Percentiles rank a stretch among this genome's conserved stretches.
Conservation (phyloP, 306 rosid genomes). For the Cucumis hystrix region DNA sequence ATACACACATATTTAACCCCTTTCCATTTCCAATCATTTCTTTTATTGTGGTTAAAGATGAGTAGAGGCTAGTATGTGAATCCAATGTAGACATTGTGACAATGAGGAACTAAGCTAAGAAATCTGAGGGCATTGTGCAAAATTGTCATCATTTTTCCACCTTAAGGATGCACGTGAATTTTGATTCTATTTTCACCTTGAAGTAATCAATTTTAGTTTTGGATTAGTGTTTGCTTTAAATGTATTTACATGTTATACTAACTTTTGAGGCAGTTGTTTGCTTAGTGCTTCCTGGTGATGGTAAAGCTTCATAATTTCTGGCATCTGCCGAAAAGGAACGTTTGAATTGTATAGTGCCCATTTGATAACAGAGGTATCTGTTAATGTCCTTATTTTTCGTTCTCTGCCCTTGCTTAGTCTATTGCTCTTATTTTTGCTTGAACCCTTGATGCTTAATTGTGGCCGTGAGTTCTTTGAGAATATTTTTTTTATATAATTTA, state of each 20-base stretch:
- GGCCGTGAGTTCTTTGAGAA: too few relatives aligned
- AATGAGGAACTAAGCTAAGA: not conserved
- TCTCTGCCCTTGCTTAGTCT: too few relatives aligned
- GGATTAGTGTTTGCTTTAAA: not conserved
- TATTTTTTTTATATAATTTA: too few relatives aligned
- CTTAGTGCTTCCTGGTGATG: too few relatives aligned
- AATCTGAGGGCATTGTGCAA: conserved; percentile 1
- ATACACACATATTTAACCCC: not conserved
- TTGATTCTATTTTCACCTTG: not conserved
- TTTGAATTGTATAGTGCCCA: too few relatives aligned
- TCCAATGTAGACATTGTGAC: not conserved
- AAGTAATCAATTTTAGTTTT: not conserved
- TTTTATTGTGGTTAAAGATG: not conserved
- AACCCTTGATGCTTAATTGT: too few relatives aligned
- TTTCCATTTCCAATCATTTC: not conserved
- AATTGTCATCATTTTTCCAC: not conserved
- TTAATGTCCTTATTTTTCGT: too few relatives aligned
- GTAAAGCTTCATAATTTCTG: too few relatives aligned
- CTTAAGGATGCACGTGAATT: not conserved
- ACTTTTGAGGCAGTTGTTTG: not conserved
- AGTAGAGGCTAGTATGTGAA: conserved; percentile 1
- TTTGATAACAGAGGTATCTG: too few relatives aligned
- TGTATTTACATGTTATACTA: not conserved
- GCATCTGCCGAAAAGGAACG: too few relatives aligned
- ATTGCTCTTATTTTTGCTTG: too few relatives aligned